Evolutionary conservation across 768 basidiomycete genomes (phyloP).

Genomic region (Tubosaeta sp.): DNA sequence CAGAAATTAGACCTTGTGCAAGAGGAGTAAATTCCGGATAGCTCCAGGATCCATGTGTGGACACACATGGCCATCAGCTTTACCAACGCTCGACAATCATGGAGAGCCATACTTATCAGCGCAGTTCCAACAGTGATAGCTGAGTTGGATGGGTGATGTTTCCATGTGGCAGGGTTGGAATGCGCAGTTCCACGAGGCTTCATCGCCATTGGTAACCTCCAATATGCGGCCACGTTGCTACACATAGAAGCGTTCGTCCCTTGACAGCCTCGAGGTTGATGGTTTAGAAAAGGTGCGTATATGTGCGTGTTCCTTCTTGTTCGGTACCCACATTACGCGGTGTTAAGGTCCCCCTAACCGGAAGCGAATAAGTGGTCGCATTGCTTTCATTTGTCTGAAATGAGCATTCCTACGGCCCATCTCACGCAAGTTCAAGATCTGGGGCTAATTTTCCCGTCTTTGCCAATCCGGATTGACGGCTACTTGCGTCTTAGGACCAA

Average conservation of each 20-base stretch:
- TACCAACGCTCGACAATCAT: too few relatives aligned
- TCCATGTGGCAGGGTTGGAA: too few relatives aligned
- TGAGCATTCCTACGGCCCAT: neutral
- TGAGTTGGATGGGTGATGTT: too few relatives aligned
- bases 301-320: neutral
- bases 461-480: conserved; percentile 1
- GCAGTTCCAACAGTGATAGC: too few relatives aligned
- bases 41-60: too few relatives aligned
- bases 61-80: too few relatives aligned
- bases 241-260: neutral
- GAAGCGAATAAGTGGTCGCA: neutral
- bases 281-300: neutral
- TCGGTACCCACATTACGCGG: neutral
- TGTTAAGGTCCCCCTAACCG: neutral
- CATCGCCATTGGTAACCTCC: neutral
- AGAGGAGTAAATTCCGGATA: too few relatives aligned
- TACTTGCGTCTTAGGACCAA: neutral
- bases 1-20: too few relatives aligned
- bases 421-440: conserved; percentile 2
- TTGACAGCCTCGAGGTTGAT: conserved; percentile 11
- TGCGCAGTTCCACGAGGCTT: too few relatives aligned
- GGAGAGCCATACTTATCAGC: too few relatives aligned
- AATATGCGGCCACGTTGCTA: neutral
- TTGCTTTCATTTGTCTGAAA: neutral
- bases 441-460: conserved; percentile 7